phyloP scores from a whole-genome alignment of 164 flowering plant species.

The Vitis rupestris region DNA sequence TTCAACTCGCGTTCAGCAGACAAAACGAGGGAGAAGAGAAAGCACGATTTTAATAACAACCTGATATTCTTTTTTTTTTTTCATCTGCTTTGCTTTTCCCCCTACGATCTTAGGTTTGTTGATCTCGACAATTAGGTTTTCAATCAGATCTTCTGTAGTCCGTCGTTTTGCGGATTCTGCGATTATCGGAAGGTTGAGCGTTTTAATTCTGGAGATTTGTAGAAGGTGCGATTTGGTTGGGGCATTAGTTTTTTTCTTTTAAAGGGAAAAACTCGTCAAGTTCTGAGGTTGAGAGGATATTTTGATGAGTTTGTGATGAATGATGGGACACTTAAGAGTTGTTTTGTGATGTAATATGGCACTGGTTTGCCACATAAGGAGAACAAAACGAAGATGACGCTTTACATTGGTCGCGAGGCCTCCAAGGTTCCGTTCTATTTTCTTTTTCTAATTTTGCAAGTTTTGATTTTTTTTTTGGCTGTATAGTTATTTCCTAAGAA shows the following conservation, averaged over 20 bases:
- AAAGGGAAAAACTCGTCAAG: too few species aligned
- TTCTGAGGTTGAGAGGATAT: too few species aligned
- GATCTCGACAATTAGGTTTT: too few species aligned
- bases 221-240: too few species aligned
- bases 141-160: too few species aligned
- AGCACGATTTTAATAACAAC: not conserved
- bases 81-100: not conserved
- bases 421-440: conserved; percentile 61
- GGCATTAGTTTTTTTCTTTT: too few species aligned
- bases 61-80: not conserved
- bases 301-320: conserved; percentile 13
- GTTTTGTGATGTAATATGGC: conserved; percentile 60
- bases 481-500: too few species aligned
- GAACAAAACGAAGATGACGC: conserved; percentile 49
- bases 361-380: conserved; percentile 25
- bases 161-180: too few species aligned
- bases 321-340: conserved; percentile 27
- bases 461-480: too few species aligned
- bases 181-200: too few species aligned
- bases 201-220: too few species aligned
- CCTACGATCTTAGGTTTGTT: too few species aligned
- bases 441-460: not conserved
- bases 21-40: conserved; percentile 1
- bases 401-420: conserved; percentile 91
- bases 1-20: conserved; percentile 34